These are phyloP conservation scores for Hysterangium stoloniferum DNA, from an alignment of 768 basidiomycete genomes.

Conservation along the genomic window DNA sequence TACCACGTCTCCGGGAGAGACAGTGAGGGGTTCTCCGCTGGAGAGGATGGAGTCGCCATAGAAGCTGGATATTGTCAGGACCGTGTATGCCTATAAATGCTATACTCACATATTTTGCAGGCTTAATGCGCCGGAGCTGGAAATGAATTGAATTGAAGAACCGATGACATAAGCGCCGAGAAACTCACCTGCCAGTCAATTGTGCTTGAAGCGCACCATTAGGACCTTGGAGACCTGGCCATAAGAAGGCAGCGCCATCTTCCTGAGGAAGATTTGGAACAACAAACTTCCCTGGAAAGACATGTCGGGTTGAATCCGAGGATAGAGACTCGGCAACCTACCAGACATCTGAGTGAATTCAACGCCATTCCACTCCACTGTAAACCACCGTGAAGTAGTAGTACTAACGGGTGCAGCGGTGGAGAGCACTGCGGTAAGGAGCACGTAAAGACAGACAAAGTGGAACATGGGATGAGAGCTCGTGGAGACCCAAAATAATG, in stretches of 20 bases:
- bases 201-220: constrained; percentile 3
- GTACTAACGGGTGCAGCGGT: not conserved
- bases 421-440: not conserved
- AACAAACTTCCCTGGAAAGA: constrained; percentile 3
- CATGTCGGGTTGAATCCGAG: not conserved
- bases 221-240: constrained; percentile 7
- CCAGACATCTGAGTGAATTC: constrained; percentile 7
- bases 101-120: not conserved
- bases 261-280: constrained; percentile 1
- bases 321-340: not conserved
- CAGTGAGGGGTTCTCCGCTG: not conserved
- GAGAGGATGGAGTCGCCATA: not conserved
- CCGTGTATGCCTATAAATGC: not conserved
- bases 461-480: constrained; percentile 4
- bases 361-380: constrained; percentile 10
- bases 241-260: not conserved
- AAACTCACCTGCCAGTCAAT: not conserved
- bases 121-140: not conserved
- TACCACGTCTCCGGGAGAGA: constrained; percentile 1
- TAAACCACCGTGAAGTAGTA: not conserved
- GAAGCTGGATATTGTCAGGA: not conserved
- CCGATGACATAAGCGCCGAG: not conserved
- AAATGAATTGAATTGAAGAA: not conserved
- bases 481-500: too few relatives aligned
- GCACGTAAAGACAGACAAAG: not conserved